Evolutionary conservation across 257 asterid genomes (phyloP), one percentile per base, ranked within the genome.

Genomic region (Ocimum tenuiflorum): DNA sequence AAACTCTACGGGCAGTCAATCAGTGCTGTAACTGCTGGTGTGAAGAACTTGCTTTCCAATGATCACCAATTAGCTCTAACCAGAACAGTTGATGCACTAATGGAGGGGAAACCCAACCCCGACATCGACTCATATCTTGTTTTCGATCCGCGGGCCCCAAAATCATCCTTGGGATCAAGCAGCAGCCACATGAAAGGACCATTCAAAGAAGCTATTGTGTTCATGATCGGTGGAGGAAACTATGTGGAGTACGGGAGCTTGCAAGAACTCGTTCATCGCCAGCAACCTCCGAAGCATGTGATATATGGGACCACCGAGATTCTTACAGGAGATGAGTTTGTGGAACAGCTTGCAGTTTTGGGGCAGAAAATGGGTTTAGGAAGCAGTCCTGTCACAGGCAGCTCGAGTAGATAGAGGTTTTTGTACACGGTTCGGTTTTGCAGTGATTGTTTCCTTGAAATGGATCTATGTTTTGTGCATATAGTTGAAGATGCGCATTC

Each of bases 161-260:
- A 89, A 74, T 88, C 96, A 45, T 60, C 75, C 67, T 41, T 86
- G 7, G 89, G 82, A 15, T 74, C 87, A 67, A 78, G 91, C 24
- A 70, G 85, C 79, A 82, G 83, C 82, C 91, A 86, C 67, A 73
- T 90, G 78, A 88, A 73, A 77, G 99, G 97, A 41, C 97, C 99
- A 33, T 94, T 86, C 56, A 94, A 83, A 83, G 99, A 90, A 75
- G 99, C 95, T 61, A 86, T 94, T 3, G 95, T 91, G 51, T 94
- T 94, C 81, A 90, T 94, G 97, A 81, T 94, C 15, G 99, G 99
- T 9, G 97, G 99, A 61, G 99, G 99, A 52, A 94, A 94, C 75
- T 90, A 94, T 49, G 95, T 90, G 23, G 99, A 94, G 82, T 83
- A 88, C 56, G 91, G 88, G 74, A 85, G 97, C 82, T 82, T 74